Evolutionary conservation across 2,329 filamentous ascomycete genomes (phyloP), one percentile per base, ranked within the genome.

Genomic region (Tolypocladium tundrense): DNA sequence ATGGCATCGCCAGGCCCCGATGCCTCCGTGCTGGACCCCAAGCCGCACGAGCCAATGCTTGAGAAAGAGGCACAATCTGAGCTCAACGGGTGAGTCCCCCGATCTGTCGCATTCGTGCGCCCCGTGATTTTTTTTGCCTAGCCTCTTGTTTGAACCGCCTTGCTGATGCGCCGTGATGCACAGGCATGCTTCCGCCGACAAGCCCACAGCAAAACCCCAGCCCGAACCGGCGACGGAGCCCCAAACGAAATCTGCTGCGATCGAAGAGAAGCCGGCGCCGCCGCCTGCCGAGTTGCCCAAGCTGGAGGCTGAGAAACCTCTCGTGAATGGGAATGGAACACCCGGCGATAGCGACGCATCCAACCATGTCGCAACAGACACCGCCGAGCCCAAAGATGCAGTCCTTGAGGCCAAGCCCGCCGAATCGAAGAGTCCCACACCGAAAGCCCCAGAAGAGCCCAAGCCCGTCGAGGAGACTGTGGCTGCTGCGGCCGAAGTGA

Each of bases 1-100:
- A 82, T 83, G 79, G 76, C 79, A 62, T 79, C 79, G 64, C 75
- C 77, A 61, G 70, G 69, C 52, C 69, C 75, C 60, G 73, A 79
- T 66, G 67, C 69, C 57, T 64, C 71, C 60, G 62, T 68, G 63
- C 63, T 70, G 67, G 79, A 80, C 66, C 71, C 79, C 66, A 85
- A 83, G 73, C 71, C 75, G 67, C 65, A 59, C 45, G 67, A 69
- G 50, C 61, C 63, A 33, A 64, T 62, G 55, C 53, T 60, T n/a
- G 64, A 67, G 24, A 68, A 67, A 62, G 69, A 69, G 50, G 61
- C 64, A 39, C 73, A 68, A 55, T 59, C 70, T 55, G 68, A 70
- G 61, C 60, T 70, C 19, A 75, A 75, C 59, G 73, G 73, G 73
- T 75, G 68, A 69, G 73, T 71, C 21, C 53, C 58, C 57, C 57